phyloP scores from a whole-genome alignment of 352 stramenopile genomes.

The Peronosclerospora sorghi region DNA sequence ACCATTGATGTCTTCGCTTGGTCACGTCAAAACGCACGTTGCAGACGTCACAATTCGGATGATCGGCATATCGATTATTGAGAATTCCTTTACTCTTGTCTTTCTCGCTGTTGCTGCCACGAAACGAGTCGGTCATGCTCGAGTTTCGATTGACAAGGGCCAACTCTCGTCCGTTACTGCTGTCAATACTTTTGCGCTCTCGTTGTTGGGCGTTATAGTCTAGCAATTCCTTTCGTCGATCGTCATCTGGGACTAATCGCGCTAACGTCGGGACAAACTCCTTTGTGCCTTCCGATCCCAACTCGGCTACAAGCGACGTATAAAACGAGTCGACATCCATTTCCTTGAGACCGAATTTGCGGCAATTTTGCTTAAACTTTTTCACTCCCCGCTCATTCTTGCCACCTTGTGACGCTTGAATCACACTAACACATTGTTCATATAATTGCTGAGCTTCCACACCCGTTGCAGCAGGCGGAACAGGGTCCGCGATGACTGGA shows the following conservation, averaged over 20 bases:
- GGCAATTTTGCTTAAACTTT: constrained; percentile 58
- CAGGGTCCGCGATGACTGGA: constrained; percentile 1
- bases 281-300: constrained; percentile 30
- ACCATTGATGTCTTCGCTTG: constrained; percentile 50
- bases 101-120: constrained; percentile 8
- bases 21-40: constrained; percentile 46
- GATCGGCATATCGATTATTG: constrained; percentile 55
- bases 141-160: constrained; percentile 14
- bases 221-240: constrained; percentile 34
- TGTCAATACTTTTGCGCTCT: constrained; percentile 1
- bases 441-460: constrained; percentile 43
- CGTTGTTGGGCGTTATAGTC: constrained; percentile 36
- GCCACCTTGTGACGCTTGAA: constrained; percentile 32
- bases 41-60: constrained; percentile 53
- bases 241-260: constrained; percentile 42
- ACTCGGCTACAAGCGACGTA: constrained; percentile 32
- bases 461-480: constrained; percentile 38
- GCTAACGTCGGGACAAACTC: constrained; percentile 39
- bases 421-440: constrained; percentile 45
- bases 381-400: constrained; percentile 47
- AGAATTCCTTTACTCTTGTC: constrained; percentile 33
- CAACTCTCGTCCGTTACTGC: constrained; percentile 4
- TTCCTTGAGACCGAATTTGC: constrained; percentile 36
- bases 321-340: constrained; percentile 49
- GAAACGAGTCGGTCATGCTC: constrained; percentile 28